Conservation (phyloP, 805 yeast genomes). For the Sungouiella thailandica region DNA sequence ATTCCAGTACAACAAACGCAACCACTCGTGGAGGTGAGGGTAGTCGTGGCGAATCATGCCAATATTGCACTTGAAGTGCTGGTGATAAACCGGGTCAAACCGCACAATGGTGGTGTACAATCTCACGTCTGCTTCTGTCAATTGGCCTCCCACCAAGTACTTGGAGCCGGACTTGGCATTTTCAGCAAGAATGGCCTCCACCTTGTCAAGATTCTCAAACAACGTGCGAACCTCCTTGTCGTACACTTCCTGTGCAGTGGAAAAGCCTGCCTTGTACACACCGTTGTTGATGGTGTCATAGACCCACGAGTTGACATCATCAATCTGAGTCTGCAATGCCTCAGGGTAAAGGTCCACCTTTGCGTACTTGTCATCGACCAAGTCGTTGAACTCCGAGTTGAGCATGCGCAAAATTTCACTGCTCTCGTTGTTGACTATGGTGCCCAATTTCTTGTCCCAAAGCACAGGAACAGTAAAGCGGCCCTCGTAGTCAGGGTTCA, state of each 20-base stretch:
- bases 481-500: slow-evolving; percentile 70
- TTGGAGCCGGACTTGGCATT: slow-evolving; percentile 32
- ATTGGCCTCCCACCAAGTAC: slow-evolving; percentile 50
- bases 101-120: slow-evolving; percentile 83
- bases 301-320: slow-evolving; percentile 74
- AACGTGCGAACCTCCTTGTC: slow-evolving; percentile 60
- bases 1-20: slow-evolving; percentile 78
- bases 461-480: slow-evolving; percentile 90
- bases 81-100: slow-evolving; percentile 90
- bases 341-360: slow-evolving; percentile 61
- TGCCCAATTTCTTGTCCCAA: slow-evolving; percentile 79
- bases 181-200: slow-evolving; percentile 54
- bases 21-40: slow-evolving; percentile 76
- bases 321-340: slow-evolving; percentile 51
- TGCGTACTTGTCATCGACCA: slow-evolving; percentile 46
- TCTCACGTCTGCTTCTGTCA: slow-evolving; percentile 90
- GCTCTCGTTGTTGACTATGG: slow-evolving; percentile 90
- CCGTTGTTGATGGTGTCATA: slow-evolving; percentile 87
- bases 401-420: slow-evolving; percentile 84
- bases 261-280: slow-evolving; percentile 89
- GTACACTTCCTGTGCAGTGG: slow-evolving; percentile 77
- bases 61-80: slow-evolving; percentile 91
- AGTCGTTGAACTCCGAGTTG: slow-evolving; percentile 65
- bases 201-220: slow-evolving; percentile 63
- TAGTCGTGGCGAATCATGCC: slow-evolving; percentile 74